Base-by-base conservation (phyloP, 2,329 filamentous ascomycete species). In the Simplicillium sp. region DNA sequence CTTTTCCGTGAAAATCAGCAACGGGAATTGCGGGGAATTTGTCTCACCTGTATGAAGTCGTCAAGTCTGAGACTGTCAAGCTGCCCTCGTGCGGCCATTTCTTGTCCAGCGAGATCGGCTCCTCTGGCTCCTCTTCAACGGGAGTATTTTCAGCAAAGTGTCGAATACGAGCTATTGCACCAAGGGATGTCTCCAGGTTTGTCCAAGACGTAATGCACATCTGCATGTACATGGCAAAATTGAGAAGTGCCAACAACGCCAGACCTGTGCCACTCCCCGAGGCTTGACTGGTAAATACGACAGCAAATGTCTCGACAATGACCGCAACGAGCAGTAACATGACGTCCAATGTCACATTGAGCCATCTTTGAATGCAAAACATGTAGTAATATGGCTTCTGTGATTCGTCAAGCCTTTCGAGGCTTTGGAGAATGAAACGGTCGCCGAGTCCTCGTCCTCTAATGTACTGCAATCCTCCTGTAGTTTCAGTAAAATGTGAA, bases 351-450 rank as follows among this genome's bases (percentile, higher is more conserved):
- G 70, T 67, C 2, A 75, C 50, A 0, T 56, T 65, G 0, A 75
- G 54, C 74, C 74, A 78, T 33, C 70, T 61, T 50, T 79, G 75
- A 12, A 74, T 64, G 28, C 66, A 66, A 40, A 62, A 70, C 9
- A 77, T 56, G 2, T 75, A 60, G 48, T 78, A 79, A 38, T 68
- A 71, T 1, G 75, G 72, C 20, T 62, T 55, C 46, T 78, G 74
- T 1, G 72, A 73, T 9, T 56, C 51, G 44, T 77, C 67, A 2
- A 78, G 54, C 0, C 72, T 57, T 3, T 50, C 44, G n/a, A 66
- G 53, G 41, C 70, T 72, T 43, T 63, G 63, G 18, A 61, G 48
- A 28, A 62, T 55, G 43, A 66, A 62, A 5, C 55, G 50, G 2
- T 55, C 50, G 31, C 68, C 57, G 73, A 73, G 77, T 3, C 66